Evolutionary conservation across 2,329 filamentous ascomycete genomes (phyloP).

Genomic region (Arthrobotrys sphaeroides): DNA sequence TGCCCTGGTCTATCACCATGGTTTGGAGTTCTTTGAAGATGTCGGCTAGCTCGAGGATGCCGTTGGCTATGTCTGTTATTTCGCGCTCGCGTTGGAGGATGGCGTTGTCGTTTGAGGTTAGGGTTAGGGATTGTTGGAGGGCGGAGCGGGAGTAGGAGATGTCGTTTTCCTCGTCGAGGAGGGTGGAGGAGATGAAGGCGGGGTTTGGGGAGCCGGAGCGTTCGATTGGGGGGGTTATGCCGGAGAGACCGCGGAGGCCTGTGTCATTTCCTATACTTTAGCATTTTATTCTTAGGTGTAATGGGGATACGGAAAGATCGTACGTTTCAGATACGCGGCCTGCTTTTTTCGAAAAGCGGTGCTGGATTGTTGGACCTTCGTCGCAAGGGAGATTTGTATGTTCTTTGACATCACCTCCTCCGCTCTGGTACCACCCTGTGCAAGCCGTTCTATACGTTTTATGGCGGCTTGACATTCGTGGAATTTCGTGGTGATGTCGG

Average conservation of each 20-base stretch:
- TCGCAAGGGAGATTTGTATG: constrained; percentile 88
- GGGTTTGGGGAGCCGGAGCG: constrained; percentile 61
- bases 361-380: constrained; percentile 89
- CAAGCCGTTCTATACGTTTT: constrained; percentile 84
- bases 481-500: constrained; percentile 87
- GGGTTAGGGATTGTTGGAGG: constrained; percentile 67
- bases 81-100: constrained; percentile 94
- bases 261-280: constrained; percentile 11
- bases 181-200: constrained; percentile 79
- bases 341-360: constrained; percentile 96
- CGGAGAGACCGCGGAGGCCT: constrained; percentile 80
- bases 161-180: constrained; percentile 93
- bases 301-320: constrained; percentile 54
- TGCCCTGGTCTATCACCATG: constrained; percentile 94
- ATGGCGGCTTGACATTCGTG: constrained; percentile 90
- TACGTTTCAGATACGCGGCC: constrained; percentile 93
- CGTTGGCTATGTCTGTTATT: constrained; percentile 97
- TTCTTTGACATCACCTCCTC: constrained; percentile 97
- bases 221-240: constrained; percentile 68
- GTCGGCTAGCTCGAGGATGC: constrained; percentile 95
- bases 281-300: not conserved
- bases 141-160: constrained; percentile 90
- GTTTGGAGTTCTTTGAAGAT: constrained; percentile 95
- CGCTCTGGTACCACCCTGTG: constrained; percentile 75
- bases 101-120: constrained; percentile 79